phyloP scores from a whole-genome alignment of 2,329 filamentous ascomycete genomes.

The Aspergillus sp. region DNA sequence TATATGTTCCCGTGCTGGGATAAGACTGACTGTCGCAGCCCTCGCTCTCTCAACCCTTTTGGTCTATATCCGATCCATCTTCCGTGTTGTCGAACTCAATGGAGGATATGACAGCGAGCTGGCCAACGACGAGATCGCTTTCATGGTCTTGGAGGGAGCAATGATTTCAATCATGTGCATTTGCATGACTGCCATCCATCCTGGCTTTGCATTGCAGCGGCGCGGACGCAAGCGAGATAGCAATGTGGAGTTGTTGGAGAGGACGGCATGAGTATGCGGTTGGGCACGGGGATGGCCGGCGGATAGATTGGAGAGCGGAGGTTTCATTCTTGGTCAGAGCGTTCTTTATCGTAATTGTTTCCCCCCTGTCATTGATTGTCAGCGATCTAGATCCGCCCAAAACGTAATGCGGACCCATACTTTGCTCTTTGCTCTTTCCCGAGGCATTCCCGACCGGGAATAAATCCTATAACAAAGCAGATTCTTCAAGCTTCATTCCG shows the following conservation, averaged over 20 bases:
- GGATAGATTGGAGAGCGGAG: not conserved
- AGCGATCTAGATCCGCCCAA: not conserved
- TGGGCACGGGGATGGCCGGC: not conserved
- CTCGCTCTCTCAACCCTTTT: slow-evolving; percentile 43
- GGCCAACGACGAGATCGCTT: slow-evolving; percentile 55
- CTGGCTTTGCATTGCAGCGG: slow-evolving; percentile 1
- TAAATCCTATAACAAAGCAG: not conserved
- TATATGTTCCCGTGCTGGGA: too few species aligned
- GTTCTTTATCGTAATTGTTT: not conserved
- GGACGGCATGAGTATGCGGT: not conserved
- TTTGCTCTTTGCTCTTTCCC: slow-evolving; percentile 7
- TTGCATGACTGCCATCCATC: slow-evolving; percentile 19
- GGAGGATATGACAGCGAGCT: slow-evolving; percentile 52
- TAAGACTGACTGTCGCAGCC: not conserved
- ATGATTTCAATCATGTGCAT: slow-evolving; percentile 55
- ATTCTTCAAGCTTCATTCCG: not conserved
- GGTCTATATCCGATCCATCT: slow-evolving; percentile 56
- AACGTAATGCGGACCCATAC: not conserved
- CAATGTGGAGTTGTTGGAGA: not conserved
- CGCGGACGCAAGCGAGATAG: not conserved
- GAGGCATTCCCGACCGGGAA: slow-evolving; percentile 16
- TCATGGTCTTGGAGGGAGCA: slow-evolving; percentile 57
- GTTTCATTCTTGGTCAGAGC: not conserved
- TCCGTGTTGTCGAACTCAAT: slow-evolving; percentile 55
- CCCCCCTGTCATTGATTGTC: not conserved